Evolutionary conservation across 1,284 basidiomycete species (phyloP).

Genomic region (Irpex sp.): DNA sequence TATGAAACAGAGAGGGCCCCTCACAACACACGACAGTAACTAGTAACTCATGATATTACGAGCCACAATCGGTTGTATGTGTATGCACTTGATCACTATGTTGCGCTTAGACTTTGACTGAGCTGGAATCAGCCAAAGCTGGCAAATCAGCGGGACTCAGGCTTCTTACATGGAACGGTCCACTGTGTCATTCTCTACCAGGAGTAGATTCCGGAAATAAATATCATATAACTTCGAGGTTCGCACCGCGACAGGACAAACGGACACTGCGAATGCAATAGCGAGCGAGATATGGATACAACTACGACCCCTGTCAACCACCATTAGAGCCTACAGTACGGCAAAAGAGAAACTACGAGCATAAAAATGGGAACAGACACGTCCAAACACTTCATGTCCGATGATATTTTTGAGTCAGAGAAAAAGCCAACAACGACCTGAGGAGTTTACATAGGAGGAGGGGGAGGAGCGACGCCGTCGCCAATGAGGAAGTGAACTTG

Average conservation of each 20-base stretch:
- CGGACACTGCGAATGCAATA: neutral
- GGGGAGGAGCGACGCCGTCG: constrained; percentile 35
- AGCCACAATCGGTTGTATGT: no score
- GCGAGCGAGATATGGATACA: neutral
- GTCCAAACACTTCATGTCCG: neutral
- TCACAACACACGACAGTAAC: no score
- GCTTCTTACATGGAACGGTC: no score
- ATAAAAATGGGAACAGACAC: neutral
- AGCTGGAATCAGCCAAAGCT: no score
- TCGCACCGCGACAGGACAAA: neutral
- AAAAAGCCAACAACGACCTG: neutral
- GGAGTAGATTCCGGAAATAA: no score
- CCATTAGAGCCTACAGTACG: neutral
- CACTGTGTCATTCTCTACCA: no score
- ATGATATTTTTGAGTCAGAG: neutral
- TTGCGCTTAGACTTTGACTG: no score
- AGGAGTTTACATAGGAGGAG: constrained; percentile 22
- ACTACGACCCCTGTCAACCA: neutral
- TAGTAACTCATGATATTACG: no score
- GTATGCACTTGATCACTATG: no score
- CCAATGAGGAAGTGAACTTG: constrained; percentile 77
- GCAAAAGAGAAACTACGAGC: neutral
- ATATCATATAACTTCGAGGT: no score
- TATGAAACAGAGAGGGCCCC: no score
- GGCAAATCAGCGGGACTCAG: no score